phyloP scores from a whole-genome alignment of 2,329 filamentous ascomycete species.

The Cryphonectria naterciae region DNA sequence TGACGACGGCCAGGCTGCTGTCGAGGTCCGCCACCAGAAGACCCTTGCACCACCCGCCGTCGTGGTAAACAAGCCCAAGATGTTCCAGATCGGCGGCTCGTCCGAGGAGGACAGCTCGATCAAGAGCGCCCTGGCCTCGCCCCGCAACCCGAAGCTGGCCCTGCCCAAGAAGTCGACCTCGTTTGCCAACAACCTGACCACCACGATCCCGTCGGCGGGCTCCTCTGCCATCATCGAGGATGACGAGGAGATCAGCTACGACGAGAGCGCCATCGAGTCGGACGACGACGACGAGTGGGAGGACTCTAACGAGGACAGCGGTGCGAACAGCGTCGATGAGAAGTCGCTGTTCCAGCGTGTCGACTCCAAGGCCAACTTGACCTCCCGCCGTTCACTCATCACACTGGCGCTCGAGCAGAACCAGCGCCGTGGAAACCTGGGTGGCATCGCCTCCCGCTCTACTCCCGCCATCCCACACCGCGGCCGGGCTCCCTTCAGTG shows the following conservation, averaged over 20 bases:
- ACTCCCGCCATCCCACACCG: conserved; percentile 64
- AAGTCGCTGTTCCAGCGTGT: conserved; percentile 85
- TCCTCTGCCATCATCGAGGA: conserved; percentile 45
- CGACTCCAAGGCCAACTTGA: conserved; percentile 82
- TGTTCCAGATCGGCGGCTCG: conserved; percentile 59
- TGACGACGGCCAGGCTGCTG: conserved; percentile 55
- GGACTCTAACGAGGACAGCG: conserved; percentile 75
- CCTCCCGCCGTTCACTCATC: conserved; percentile 84
- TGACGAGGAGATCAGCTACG: conserved; percentile 67
- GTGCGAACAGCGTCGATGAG: conserved; percentile 80
- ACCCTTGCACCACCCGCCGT: conserved; percentile 39
- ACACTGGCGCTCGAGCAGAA: conserved; percentile 84
- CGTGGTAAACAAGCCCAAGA: conserved; percentile 42
- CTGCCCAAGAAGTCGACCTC: conserved; percentile 76
- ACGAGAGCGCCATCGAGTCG: conserved; percentile 81
- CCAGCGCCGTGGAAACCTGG: conserved; percentile 71
- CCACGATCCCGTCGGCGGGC: conserved; percentile 60
- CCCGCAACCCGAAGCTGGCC: conserved; percentile 46
- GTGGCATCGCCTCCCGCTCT: conserved; percentile 68
- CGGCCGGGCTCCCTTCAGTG: conserved; percentile 55
- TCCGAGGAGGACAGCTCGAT: conserved; percentile 83
- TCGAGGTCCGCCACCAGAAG: conserved; percentile 40
- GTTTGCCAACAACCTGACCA: conserved; percentile 76
- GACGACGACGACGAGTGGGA: conserved; percentile 70
- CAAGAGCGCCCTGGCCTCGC: conserved; percentile 54